Conservation (phyloP, 2,329 filamentous ascomycete species). For the Penicillium sp. region DNA sequence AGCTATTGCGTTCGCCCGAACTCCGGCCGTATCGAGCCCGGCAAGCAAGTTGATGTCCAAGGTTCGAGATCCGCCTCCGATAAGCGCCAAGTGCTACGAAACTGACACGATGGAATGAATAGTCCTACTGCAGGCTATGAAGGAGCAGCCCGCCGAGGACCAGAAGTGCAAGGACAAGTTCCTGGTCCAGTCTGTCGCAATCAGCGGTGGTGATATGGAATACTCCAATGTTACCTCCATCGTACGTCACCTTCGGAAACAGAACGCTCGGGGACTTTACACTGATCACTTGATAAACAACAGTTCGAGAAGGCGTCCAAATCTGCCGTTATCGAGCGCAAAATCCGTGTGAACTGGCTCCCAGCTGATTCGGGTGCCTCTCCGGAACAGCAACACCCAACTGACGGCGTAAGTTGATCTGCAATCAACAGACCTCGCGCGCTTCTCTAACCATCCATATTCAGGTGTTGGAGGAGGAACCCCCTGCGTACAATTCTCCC, state of each 20-base stretch:
- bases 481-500: conserved; percentile 61
- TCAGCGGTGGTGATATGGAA: conserved; percentile 76
- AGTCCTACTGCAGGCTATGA: conserved; percentile 98
- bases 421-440: neutral
- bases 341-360: conserved; percentile 90
- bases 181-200: conserved; percentile 86
- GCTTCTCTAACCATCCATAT: conserved; percentile 12
- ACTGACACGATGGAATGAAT: conserved; percentile 18
- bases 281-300: conserved; percentile 42
- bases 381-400: conserved; percentile 33
- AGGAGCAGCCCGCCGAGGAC: conserved; percentile 83
- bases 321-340: conserved; percentile 81
- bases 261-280: conserved; percentile 19
- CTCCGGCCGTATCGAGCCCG: conserved; percentile 91
- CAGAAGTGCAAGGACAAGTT: conserved; percentile 97
- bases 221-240: conserved; percentile 78
- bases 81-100: neutral
- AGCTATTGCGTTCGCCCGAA: conserved; percentile 98
- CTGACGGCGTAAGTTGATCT: conserved; percentile 41
- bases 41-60: conserved; percentile 87
- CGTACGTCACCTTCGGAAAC: conserved; percentile 56
- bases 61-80: conserved; percentile 57
- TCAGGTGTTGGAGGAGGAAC: conserved; percentile 49
- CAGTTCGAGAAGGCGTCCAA: conserved; percentile 80
- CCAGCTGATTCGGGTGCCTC: conserved; percentile 58